Base-by-base conservation (phyloP, 2,329 filamentous ascomycete genomes). In the Mollisiaceae sp. region DNA sequence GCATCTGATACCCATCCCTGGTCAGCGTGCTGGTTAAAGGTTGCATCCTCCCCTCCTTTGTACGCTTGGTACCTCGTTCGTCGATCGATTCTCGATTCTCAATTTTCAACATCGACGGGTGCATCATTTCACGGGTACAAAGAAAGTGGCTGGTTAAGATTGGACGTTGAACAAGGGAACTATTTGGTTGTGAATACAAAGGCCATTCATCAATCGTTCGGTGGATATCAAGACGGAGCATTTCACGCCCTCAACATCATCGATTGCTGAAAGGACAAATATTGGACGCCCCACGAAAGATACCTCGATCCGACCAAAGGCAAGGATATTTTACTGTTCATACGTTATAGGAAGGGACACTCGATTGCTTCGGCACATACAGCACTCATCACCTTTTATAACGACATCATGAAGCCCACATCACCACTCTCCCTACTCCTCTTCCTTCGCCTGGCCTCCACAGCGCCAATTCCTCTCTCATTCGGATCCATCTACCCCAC, bases 351-450 rank as follows among this genome's bases (percentile, higher is more conserved):
- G 50, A 35, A 54, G 50, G n/a, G 50, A 54, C 50, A 54, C 32
- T 54, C 15, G n/a, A 18, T 32, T 54, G 24, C 27, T n/a, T 54
- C 50, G 50, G 14, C 20, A 9, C 47, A 9, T 18, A 52, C 47
- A 56, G 20, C n/a, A 15, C 8, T 38, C 14, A 38, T 32, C 11
- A 22, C 55, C 14, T 22, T 38, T 24, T 4, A 20, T 24, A 41
- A 56, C 55, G 14, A 57, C 63, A 70, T 50, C 45, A 73, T 73
- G 71, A 72, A 72, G 66, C 66, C 71, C 32, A 67, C 70, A 50
- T 74, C 72, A 56, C 62, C 71, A 15, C 56, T 72, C 32, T 74
- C 72, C 1, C 68, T 74, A 4, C 56, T 73, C 24, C 63, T 74
- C 52, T 72, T 74, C 66, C 63, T 74, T 52, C 70, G 65, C 12